A percentile compares a stretch with the other conserved stretches of the same genome.
Conservation (phyloP, 768 basidiomycete species). For the Cystofilobasidium bisporidii region DNA sequence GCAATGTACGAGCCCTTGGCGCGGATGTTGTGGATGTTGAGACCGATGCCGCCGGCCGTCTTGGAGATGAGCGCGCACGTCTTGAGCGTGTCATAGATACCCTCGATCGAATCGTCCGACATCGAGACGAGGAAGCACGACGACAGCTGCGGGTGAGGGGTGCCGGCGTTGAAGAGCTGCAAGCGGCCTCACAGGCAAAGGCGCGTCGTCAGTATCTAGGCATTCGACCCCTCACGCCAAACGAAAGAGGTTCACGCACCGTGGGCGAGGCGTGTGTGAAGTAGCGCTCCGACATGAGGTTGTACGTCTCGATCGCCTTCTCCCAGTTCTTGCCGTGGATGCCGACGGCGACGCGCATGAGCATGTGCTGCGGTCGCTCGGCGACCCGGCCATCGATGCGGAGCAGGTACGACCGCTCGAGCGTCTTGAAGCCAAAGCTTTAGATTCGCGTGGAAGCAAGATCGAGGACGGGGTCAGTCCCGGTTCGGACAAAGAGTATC, state of each 20-base stretch:
- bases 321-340: conserved; percentile 87
- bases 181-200: not conserved
- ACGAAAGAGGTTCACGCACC: conserved; percentile 33
- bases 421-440: conserved; percentile 94
- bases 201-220: conserved; percentile 3
- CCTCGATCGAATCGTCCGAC: conserved; percentile 98
- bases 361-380: conserved; percentile 96
- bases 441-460: not conserved
- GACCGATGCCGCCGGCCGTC: conserved; percentile 94
- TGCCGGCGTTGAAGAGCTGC: conserved; percentile 88
- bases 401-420: conserved; percentile 93
- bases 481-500: too few relatives aligned
- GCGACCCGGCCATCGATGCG: conserved; percentile 88
- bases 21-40: conserved; percentile 91
- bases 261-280: conserved; percentile 96
- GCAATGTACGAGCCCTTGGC: conserved; percentile 97
- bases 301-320: conserved; percentile 72
- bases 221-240: not conserved
- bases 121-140: conserved; percentile 97
- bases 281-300: conserved; percentile 94
- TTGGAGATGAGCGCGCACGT: conserved; percentile 99
- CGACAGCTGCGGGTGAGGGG: conserved; percentile 81
- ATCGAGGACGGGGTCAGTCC: too few relatives aligned
- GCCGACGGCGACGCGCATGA: conserved; percentile 98
- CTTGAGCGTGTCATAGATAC: conserved; percentile 97